Evolutionary conservation across 2,329 filamentous ascomycete genomes (phyloP), one percentile per base, ranked within the genome.

Genomic region (Sporothrix sp.): DNA sequence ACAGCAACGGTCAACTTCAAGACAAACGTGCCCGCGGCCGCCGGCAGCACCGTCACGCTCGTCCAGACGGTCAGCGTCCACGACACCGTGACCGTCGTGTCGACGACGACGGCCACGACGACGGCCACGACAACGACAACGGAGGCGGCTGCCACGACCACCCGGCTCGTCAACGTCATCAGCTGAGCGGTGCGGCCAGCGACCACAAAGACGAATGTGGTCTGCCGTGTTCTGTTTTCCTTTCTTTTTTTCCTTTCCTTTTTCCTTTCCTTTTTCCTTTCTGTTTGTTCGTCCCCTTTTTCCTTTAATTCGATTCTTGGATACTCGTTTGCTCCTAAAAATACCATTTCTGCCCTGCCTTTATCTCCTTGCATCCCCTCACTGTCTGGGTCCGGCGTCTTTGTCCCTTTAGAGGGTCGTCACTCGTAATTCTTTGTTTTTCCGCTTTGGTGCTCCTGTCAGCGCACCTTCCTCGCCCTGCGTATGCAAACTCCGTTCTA

Each of bases 71-170:
- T 51, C 13, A 54, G 33, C 28, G 42, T 55, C 35, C 51, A 55
- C 51, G 54, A 55, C 46, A 57, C 55, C 0, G 53, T 55, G 35
- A 56, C 52, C 0, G 13, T 42, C 30, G 30, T 43, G 9, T 51
- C 42, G n/a, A 46, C 38, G 3, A 48, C 44, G 0, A 51, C 50
- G 32, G 27, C 32, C 10, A 52, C 36, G 5, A 43, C 45, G 1
- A 52, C 47, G 1, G 33, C 13, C 16, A 48, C 38, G 4, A 37
- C 43, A 6, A 35, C 48, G n/a, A 23, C 16, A 1, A 56, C 52
- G 3, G 39, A 33, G 40, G 49, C 55, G 7, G 44, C 37, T 8
- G 44, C 38, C 21, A 48, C 46, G 10, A n/a, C 37, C 1, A 52
- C 50, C 10, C 43, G 51, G 25, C 42, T 21, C 13, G 42, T 50